Base-by-base conservation (phyloP, 2,329 filamentous ascomycete genomes). In the Sordariomycetes sp. region DNA sequence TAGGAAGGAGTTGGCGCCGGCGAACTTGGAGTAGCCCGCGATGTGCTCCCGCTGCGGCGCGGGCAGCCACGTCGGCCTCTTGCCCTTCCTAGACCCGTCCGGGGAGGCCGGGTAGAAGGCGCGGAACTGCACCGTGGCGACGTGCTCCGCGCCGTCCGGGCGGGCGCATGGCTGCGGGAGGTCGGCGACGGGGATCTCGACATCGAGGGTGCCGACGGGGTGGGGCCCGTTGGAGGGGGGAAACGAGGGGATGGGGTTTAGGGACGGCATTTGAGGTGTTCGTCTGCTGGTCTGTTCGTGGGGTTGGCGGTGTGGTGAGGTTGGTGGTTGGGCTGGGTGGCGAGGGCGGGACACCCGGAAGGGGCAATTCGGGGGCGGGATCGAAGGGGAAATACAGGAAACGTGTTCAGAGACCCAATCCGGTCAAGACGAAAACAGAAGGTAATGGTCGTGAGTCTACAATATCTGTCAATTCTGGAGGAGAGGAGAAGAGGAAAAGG, bases 41-140 rank as follows among this genome's bases (percentile, higher is more conserved):
- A 93, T 74, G 67, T 90, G 87, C 48, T 85, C 83, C 54, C 87
- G 75, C 69, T 95, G 90, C 0, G 90, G 90, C 10, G 80, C 78
- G 0, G 89, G 89, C 57, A 95, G 78, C 90, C 90, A 96, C 64
- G 79, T 81, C 58, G 90, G 86, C 11, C 76, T 77, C 40, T 46
- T 46, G 2, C 40, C 10, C 40, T 46, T 46, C 5, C 18, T 32
- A 32, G 28, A 8, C 14, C 81, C 77, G 56, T 71, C 70, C 22
- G 20, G 46, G 8, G 22, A 25, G 37, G 25, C 46, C 11, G 90
- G 90, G 68, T 95, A 95, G 73, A 89, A 96, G 59, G 95, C 78
- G 61, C 90, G 83, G 69, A 90, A 94, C 59, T 88, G 86, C 28
- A 95, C 77, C 1, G 90, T 96, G 22, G 83, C 76, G 53, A 92